Percentiles rank a stretch among this genome's conserved stretches.
Evolutionary conservation across 768 basidiomycete genomes (phyloP).

Genomic region (Leccinum incarnatum): DNA sequence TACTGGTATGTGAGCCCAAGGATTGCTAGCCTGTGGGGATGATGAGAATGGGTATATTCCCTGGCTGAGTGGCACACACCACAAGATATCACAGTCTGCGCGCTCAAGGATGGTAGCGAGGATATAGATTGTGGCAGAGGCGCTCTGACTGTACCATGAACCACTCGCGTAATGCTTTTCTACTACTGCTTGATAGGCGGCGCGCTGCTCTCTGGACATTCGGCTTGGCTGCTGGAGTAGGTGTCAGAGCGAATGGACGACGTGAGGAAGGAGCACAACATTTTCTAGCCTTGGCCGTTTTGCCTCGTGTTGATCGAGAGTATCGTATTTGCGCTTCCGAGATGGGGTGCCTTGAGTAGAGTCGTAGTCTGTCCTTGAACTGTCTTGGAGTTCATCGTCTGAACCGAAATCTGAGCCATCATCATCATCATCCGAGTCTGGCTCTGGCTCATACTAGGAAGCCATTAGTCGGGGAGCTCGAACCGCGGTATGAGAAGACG

Average conservation of each 20-base stretch:
- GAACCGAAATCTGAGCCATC: conserved; percentile 44
- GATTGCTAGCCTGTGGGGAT: conserved; percentile 73
- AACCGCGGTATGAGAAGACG: conserved; percentile 18
- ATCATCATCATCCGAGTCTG: conserved; percentile 64
- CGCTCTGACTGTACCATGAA: conserved; percentile 86
- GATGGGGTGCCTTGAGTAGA: conserved; percentile 36
- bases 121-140: conserved; percentile 83
- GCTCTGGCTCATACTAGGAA: conserved; percentile 72
- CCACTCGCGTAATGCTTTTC: conserved; percentile 84
- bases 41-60: conserved; percentile 5
- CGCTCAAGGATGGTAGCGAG: conserved; percentile 89
- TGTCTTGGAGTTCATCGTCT: conserved; percentile 44
- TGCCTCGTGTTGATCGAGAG: conserved; percentile 37
- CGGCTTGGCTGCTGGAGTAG: conserved; percentile 45
- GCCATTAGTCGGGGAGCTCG: conserved; percentile 7
- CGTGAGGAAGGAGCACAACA: conserved; percentile 26
- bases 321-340: conserved; percentile 49
- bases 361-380: conserved; percentile 39
- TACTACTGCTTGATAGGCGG: conserved; percentile 58
- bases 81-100: conserved; percentile 90
- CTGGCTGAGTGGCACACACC: conserved; percentile 46
- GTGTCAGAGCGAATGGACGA: conserved; percentile 1
- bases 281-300: conserved; percentile 63
- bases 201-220: conserved; percentile 69
- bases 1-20: conserved; percentile 94